A percentile compares a stretch with the other conserved stretches of the same genome.
phyloP scores from a whole-genome alignment of 2,329 filamentous ascomycete genomes.

The Sphaerostilbella broomeana region DNA sequence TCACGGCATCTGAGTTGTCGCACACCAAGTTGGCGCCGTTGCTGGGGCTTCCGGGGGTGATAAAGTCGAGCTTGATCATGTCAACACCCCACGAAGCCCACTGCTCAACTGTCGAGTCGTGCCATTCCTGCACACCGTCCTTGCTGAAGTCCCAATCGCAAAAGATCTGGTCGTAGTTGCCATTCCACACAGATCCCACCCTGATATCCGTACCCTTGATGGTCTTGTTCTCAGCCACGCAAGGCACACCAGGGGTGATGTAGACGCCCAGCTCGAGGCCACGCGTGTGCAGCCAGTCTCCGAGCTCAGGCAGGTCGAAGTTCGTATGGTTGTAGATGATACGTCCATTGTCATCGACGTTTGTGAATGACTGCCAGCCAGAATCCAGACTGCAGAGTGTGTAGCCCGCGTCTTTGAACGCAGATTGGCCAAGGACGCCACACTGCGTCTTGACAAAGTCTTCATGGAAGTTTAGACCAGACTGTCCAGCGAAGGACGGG shows the following conservation, averaged over 20 bases:
- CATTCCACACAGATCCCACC: slow-evolving; percentile 1
- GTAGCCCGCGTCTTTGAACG: slow-evolving; percentile 11
- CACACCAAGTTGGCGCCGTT: slow-evolving; percentile 13
- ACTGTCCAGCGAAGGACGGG: slow-evolving; percentile 10
- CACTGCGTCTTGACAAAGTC: slow-evolving; percentile 14
- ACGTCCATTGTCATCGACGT: slow-evolving; percentile 8
- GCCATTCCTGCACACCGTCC: slow-evolving; percentile 12
- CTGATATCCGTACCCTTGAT: slow-evolving; percentile 9
- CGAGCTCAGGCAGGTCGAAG: slow-evolving; percentile 12
- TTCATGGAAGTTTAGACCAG: slow-evolving; percentile 7
- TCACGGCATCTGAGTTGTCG: slow-evolving; percentile 8
- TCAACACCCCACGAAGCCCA: slow-evolving; percentile 14
- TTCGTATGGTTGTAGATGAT: slow-evolving; percentile 12
- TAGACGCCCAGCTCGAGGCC: slow-evolving; percentile 11
- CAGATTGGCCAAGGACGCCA: slow-evolving; percentile 7
- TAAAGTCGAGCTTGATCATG: slow-evolving; percentile 14
- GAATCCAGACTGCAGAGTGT: slow-evolving; percentile 18
- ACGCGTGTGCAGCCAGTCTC: slow-evolving; percentile 8
- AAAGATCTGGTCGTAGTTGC: slow-evolving; percentile 13
- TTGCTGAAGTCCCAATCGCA: slow-evolving; percentile 13
- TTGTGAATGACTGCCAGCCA: slow-evolving; percentile 21
- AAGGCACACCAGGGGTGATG: slow-evolving; percentile 13
- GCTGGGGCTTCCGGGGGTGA: slow-evolving; percentile 11
- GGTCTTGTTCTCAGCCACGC: slow-evolving; percentile 11
- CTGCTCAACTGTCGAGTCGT: slow-evolving; percentile 9